Evolutionary conservation across 129 eudicot genomes (phyloP), one percentile per base, ranked within the genome.

Genomic region (Ambrosia trifida): DNA sequence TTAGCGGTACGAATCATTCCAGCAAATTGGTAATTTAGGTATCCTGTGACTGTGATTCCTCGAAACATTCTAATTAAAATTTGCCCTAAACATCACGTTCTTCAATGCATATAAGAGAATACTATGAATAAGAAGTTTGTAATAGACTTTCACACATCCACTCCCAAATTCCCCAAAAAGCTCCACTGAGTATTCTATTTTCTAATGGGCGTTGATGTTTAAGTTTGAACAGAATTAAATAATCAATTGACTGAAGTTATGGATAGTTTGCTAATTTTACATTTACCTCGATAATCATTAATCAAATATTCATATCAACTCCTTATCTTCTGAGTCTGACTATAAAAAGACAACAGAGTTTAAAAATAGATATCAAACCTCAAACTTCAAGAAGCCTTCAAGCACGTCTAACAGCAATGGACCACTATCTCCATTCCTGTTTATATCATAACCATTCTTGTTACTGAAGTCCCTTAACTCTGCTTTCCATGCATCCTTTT

Each of bases 371-470:
- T 28, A 78, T 56, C 81, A 62, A 18, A 93, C 96, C 99, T 90
- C 97, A 38, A 82, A 90, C 79, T 94, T 94, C 85, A 94, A 82
- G 84, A 94, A 94, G 52, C 98, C 98, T 79, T 87, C 99, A 77
- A 94, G 97, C 52, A 94, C 99, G 79, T 94, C 96, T 83, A 94
- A 66, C 59, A 94, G 91, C 82, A 94, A 82, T 11, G 99, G 99
- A 44, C 96, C 91, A 56, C 99, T 94, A 47, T 94, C 97, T 51
- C 97, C 99, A 63, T 94, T 90, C 86, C 96, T 81, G 81, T 85
- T 94, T 20, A 94, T 72, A 52, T 94, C 97, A 76, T 90, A 94
- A 56, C 96, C 97, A 43, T 90, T 88, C 62, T 87, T 90, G 83
- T 75, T 85, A 73, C 99, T 87, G 67, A 87, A 94, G 52, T 94